Percentiles rank a stretch among this genome's conserved stretches.
Conservation (phyloP, 2,329 filamentous ascomycete genomes). For the Sporothrix inflata region DNA sequence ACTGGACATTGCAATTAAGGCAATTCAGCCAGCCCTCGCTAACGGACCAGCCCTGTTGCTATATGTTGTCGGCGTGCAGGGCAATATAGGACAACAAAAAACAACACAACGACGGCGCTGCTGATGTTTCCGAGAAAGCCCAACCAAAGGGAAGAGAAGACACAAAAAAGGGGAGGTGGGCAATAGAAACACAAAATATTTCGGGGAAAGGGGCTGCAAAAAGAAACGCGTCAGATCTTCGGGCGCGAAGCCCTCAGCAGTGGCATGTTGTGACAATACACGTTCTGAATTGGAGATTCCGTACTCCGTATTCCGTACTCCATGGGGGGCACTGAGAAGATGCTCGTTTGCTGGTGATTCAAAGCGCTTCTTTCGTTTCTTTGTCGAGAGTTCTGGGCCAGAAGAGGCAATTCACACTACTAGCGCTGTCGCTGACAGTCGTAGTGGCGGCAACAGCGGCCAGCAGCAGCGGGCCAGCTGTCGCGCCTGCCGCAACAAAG, state of each 20-base stretch:
- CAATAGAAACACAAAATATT: background rate
- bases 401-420: background rate
- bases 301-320: background rate
- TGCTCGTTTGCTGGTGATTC: too few species aligned
- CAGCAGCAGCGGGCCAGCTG: background rate
- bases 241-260: background rate
- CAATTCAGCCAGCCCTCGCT: background rate
- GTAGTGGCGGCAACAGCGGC: constrained; percentile 10
- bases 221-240: constrained; percentile 6
- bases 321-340: too few species aligned
- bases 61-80: background rate
- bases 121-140: background rate
- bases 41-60: background rate
- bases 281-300: background rate
- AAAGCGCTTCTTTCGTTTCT: too few species aligned
- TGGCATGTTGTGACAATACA: background rate
- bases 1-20: background rate
- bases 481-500: background rate
- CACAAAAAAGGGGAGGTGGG: background rate
- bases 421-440: background rate
- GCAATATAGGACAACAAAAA: background rate
- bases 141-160: background rate
- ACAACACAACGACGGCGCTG: background rate
- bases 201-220: too few species aligned
- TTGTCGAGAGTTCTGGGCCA: background rate